Base-by-base conservation (phyloP, 805 yeast genomes). In the Hanseniaspora occidentalis region DNA sequence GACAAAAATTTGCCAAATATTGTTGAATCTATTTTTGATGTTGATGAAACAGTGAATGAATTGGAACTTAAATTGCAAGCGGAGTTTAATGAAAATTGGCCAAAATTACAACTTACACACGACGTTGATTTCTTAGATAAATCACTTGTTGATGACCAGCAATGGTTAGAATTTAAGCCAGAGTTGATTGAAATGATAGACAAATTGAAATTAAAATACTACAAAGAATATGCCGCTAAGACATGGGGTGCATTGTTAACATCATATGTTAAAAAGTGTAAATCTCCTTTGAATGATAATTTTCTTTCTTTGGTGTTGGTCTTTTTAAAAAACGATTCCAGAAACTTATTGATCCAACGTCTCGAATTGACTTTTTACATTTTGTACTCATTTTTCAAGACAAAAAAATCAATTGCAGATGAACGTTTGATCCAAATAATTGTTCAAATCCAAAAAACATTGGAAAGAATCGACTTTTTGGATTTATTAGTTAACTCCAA, bases 191-290 rank as follows among this genome's bases (percentile, higher is more conserved):
- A 29, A 8, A 8, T 29, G 17, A 16, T 29, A 4, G 33, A 29
- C 18, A 6, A 4, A n/a, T 4, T 7, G 6, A 29, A 29, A 4
- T 29, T 29, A 18, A 29, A 16, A 29, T 10, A 16, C 8, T 29
- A 16, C 13, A 29, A 29, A 29, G 33, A 29, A 5, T 14, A n/a
- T 29, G 71, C 82, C 17, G 80, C 84, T 3, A 79, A 79, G 49
- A 71, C 94, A 0, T 76, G 84, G 71, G 86, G 89, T 38, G 85
- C 92, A 1, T 62, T 86, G 25, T 46, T 84, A 18, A 77, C 89
- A 0, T 73, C 89, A 0, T 78, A 64, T 50, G 70, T 81, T 43
- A 70, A 75, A 45, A 65, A 62, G 35, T 56, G 54, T 18, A 50
- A 54, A 1, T 44, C 46, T 0, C 57, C 60, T 3, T 44, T 67